Base-by-base conservation (phyloP, 2,329 filamentous ascomycete genomes). In the Mycosphaerella arachidis region DNA sequence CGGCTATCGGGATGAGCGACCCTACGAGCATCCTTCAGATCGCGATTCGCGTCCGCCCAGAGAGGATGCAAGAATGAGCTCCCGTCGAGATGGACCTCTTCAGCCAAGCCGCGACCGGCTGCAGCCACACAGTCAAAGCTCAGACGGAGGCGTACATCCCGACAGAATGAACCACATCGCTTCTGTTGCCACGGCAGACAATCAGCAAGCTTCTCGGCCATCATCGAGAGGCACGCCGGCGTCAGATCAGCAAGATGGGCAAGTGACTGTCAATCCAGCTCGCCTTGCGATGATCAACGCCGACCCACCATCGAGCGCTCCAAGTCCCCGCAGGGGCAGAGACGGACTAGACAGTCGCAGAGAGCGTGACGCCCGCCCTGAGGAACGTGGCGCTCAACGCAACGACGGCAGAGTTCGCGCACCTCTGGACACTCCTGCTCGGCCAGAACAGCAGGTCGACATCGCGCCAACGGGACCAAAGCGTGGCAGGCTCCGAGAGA, bases 401-500 rank as follows among this genome's bases (percentile, higher is more conserved):
- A 30, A 56, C 45, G 64, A 68, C 37, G 52, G 60, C 57, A 61
- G 67, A 60, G 9, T 31, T 33, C 63, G 81, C 29, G 37, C 50
- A 46, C 56, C 60, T 18, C 48, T 61, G 50, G 67, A 70, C 24
- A 59, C 58, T 31, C 50, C 65, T 43, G 31, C 53, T 27, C 60
- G 66, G 10, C 50, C 58, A 16, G 66, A 67, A 33, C 62, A 73
- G n/a, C 64, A 71, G 10, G 75, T 77, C 53, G 73, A 75, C 29
- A 70, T 69, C 40, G 75, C 82, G 48, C 84, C 83, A 6, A 80
- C 79, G 20, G 83, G 82, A 16, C 83, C 83, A 76, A 83, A 64
- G 71, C 76, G 79, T 70, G 80, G 80, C 31, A 76, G 81, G 53
- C 70, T 81, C 12, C 68, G 78, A 54, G 78, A 80, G 24, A 70